phyloP scores from a whole-genome alignment of 2,329 filamentous ascomycete genomes.

The Phaeosphaeria sp. region DNA sequence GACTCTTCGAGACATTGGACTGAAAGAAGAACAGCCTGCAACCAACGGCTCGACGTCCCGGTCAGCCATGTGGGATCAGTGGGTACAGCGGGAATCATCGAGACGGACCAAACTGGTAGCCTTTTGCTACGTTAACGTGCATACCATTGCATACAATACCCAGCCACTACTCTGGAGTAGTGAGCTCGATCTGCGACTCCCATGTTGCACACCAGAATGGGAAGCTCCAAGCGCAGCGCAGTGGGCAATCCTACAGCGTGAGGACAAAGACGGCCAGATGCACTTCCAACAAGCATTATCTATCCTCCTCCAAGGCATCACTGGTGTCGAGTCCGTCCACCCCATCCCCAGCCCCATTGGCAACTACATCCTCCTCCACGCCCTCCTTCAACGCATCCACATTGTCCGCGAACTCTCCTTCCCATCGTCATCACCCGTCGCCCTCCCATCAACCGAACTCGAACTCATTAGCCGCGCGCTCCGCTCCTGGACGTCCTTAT shows the following conservation, averaged over 20 bases:
- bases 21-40: conserved; percentile 24
- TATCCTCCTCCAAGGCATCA: conserved; percentile 28
- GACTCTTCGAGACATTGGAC: conserved; percentile 35
- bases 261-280: conserved; percentile 35
- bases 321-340: conserved; percentile 22
- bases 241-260: conserved; percentile 32
- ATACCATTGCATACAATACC: conserved; percentile 41
- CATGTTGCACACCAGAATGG: conserved; percentile 36
- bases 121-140: conserved; percentile 43
- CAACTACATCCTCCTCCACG: conserved; percentile 41
- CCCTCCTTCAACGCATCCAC: conserved; percentile 37
- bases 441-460: conserved; percentile 27
- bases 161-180: conserved; percentile 40
- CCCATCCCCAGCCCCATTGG: conserved; percentile 40
- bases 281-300: conserved; percentile 36
- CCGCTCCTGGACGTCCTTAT: conserved; percentile 43
- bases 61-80: conserved; percentile 37
- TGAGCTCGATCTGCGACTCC: conserved; percentile 35
- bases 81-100: conserved; percentile 36
- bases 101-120: conserved; percentile 41
- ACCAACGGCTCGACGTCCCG: conserved; percentile 19
- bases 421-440: conserved; percentile 23
- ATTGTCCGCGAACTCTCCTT: conserved; percentile 37
- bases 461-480: conserved; percentile 36
- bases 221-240: conserved; percentile 34